Evolutionary conservation across 164 flowering plant species (phyloP).

Genomic region (Tinospora cordifolia): DNA sequence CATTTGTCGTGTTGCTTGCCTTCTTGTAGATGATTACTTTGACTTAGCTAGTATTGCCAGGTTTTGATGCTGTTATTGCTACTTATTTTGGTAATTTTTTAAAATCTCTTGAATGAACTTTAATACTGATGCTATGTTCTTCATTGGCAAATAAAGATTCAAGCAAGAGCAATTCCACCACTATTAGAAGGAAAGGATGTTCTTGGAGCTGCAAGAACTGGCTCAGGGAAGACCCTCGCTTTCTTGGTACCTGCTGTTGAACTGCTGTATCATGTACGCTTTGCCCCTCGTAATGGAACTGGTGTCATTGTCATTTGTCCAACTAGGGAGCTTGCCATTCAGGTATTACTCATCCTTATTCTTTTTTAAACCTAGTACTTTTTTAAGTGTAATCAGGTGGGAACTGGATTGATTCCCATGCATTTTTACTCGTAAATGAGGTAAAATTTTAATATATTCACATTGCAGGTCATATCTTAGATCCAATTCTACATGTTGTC

Average conservation of each 20-base stretch:
- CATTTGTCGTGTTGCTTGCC: background rate
- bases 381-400: background rate
- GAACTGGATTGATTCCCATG: background rate
- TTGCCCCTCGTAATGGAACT: slow-evolving; percentile 75
- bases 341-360: slow-evolving; percentile 33
- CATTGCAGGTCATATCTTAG: background rate
- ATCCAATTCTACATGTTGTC: background rate
- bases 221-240: slow-evolving; percentile 93
- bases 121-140: background rate
- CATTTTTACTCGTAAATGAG: background rate
- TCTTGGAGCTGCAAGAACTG: slow-evolving; percentile 97
- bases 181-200: slow-evolving; percentile 75
- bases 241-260: slow-evolving; percentile 91
- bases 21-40: background rate
- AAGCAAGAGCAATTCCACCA: slow-evolving; percentile 80
- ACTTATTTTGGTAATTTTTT: background rate
- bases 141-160: slow-evolving; percentile 47
- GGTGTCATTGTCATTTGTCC: slow-evolving; percentile 94
- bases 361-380: background rate
- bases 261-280: slow-evolving; percentile 43
- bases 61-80: background rate
- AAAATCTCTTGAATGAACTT: background rate
- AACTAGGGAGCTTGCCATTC: slow-evolving; percentile 94
- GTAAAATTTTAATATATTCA: background rate
- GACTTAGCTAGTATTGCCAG: background rate